Conservation (phyloP, 2,329 filamentous ascomycete genomes). For the Pestalotiopsis fici region DNA sequence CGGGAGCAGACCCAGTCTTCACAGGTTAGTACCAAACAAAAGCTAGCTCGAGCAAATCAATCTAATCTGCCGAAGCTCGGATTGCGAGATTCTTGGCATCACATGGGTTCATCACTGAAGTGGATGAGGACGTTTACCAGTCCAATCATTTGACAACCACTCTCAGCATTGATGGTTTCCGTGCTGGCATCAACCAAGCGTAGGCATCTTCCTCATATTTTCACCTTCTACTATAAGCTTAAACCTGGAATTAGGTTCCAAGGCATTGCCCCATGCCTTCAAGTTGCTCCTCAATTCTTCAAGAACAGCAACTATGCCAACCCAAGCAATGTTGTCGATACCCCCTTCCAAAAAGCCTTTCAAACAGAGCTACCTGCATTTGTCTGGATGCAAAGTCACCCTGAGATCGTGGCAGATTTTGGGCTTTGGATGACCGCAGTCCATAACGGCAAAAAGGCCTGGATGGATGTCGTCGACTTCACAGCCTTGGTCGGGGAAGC, state of each 20-base stretch:
- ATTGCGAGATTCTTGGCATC: not conserved
- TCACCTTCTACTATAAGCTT: too few relatives aligned
- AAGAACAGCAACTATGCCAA: conserved; percentile 7
- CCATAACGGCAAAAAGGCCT: conserved; percentile 9
- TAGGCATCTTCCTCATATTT: too few relatives aligned
- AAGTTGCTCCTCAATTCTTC: not conserved
- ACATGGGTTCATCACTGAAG: conserved; percentile 8
- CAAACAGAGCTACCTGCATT: conserved; percentile 16
- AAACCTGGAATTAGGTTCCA: not conserved
- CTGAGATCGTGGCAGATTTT: conserved; percentile 16
- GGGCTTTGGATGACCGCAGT: conserved; percentile 16
- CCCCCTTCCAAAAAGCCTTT: conserved; percentile 12
- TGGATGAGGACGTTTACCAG: conserved; percentile 11
- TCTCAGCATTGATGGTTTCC: conserved; percentile 11
- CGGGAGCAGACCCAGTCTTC: not conserved
- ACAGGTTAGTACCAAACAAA: not conserved
- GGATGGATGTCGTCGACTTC: conserved; percentile 18
- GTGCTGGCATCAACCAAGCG: conserved; percentile 13
- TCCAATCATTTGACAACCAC: conserved; percentile 13
- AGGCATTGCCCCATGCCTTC: not conserved
- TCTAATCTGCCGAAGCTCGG: not conserved
- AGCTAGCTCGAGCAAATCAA: not conserved
- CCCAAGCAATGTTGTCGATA: conserved; percentile 1
- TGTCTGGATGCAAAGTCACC: conserved; percentile 14
- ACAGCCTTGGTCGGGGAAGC: conserved; percentile 4